Conservation (phyloP, 495 filamentous ascomycete species). For the Neurospora africana region DNA sequence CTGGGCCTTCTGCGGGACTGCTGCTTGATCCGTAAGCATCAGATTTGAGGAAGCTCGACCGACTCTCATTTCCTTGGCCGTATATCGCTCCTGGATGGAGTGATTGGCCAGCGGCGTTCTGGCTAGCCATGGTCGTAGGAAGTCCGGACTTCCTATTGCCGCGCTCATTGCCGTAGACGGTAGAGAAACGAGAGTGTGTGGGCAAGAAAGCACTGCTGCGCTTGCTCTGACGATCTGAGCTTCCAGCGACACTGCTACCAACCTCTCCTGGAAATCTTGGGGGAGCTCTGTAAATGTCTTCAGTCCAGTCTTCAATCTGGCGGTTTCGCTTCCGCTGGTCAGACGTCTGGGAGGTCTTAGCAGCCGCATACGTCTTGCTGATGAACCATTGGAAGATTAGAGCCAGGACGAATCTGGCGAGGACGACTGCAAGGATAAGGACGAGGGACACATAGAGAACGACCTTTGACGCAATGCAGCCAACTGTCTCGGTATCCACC, state of each 20-base stretch:
- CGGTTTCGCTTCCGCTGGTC: slow-evolving; percentile 72
- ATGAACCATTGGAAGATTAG: slow-evolving; percentile 93
- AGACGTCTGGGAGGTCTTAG: slow-evolving; percentile 58
- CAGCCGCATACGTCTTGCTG: slow-evolving; percentile 66
- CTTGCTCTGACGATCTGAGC: slow-evolving; percentile 64
- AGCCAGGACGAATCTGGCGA: slow-evolving; percentile 81
- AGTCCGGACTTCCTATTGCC: slow-evolving; percentile 37
- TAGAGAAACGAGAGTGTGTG: slow-evolving; percentile 88
- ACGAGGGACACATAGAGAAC: slow-evolving; percentile 91
- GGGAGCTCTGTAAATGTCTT: slow-evolving; percentile 90
- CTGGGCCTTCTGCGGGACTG: slow-evolving; percentile 58
- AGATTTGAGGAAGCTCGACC: slow-evolving; percentile 40
- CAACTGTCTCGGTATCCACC: slow-evolving; percentile 91
- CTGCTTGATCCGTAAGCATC: slow-evolving; percentile 42
- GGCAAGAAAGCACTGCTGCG: slow-evolving; percentile 69
- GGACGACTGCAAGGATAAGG: slow-evolving; percentile 85
- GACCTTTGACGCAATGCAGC: slow-evolving; percentile 94
- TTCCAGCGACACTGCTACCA: slow-evolving; percentile 42
- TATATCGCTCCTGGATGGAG: slow-evolving; percentile 64
- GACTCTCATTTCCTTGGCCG: slow-evolving; percentile 60
- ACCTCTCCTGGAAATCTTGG: slow-evolving; percentile 65
- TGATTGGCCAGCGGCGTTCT: slow-evolving; percentile 71
- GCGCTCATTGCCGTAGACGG: slow-evolving; percentile 66
- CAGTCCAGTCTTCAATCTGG: slow-evolving; percentile 96
- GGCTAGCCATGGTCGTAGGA: slow-evolving; percentile 93